Percentiles rank a stretch among this genome's conserved stretches.
Evolutionary conservation across 2,329 filamentous ascomycete species (phyloP).

Genomic region (Leptographium procerum): DNA sequence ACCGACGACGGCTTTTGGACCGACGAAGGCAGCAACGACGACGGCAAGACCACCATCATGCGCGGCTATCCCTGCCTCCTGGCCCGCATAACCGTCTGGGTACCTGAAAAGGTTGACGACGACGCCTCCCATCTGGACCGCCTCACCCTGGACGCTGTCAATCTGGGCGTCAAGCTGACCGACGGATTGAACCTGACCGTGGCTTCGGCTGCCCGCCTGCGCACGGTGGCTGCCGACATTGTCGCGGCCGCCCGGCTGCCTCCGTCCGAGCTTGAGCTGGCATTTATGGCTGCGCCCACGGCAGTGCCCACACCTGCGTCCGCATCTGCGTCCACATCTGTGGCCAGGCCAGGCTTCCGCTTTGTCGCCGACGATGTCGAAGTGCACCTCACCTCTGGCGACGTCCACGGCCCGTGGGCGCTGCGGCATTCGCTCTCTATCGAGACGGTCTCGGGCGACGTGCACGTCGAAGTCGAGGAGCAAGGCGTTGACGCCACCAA

Average conservation of each 20-base stretch:
- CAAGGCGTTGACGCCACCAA: slow-evolving; percentile 11
- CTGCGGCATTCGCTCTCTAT: slow-evolving; percentile 36
- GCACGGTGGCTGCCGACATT: slow-evolving; percentile 23
- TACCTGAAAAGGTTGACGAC: slow-evolving; percentile 20
- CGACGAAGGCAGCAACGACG: not conserved
- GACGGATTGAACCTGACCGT: slow-evolving; percentile 28
- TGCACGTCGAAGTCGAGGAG: slow-evolving; percentile 25
- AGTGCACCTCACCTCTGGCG: slow-evolving; percentile 26
- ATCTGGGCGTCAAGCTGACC: slow-evolving; percentile 29
- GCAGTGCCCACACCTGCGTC: no score
- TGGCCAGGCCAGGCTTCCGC: not conserved
- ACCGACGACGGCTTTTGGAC: slow-evolving; percentile 4
- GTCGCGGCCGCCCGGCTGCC: not conserved
- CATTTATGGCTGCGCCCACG: no score
- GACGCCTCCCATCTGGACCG: slow-evolving; percentile 19
- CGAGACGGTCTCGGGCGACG: slow-evolving; percentile 30
- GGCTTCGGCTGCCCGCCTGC: slow-evolving; percentile 18
- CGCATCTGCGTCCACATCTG: no score
- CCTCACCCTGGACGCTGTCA: slow-evolving; percentile 24
- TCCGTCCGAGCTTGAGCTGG: not conserved
- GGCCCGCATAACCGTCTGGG: slow-evolving; percentile 34
- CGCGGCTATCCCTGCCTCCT: slow-evolving; percentile 31
- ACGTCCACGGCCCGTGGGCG: slow-evolving; percentile 36
- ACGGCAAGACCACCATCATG: not conserved
- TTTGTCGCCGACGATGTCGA: not conserved